A percentile compares a stretch with the other conserved stretches of the same genome.
Conservation (phyloP, 345 rosid species). For the Conringia planisiliqua region DNA sequence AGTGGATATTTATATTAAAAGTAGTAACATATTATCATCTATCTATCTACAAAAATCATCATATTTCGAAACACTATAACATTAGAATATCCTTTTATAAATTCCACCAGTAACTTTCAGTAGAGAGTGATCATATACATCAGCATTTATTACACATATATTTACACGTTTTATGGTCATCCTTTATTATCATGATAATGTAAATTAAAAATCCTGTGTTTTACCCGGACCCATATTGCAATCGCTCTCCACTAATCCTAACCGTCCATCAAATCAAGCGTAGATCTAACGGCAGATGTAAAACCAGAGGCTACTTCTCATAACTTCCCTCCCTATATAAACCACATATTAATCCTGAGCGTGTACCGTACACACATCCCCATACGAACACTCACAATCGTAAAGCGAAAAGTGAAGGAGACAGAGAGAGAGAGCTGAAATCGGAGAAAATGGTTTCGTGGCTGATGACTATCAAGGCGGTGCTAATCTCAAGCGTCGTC, state of each 20-base stretch:
- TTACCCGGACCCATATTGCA: slow-evolving; percentile 16
- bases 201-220: neutral
- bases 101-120: slow-evolving; percentile 19
- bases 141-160: neutral
- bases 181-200: slow-evolving; percentile 13
- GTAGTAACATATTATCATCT: neutral
- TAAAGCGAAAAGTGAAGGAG: neutral
- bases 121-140: neutral
- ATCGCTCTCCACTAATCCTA: neutral
- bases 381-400: slow-evolving; percentile 16
- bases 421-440: neutral
- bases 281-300: slow-evolving; percentile 18
- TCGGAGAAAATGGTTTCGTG: slow-evolving; percentile 29
- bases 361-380: slow-evolving; percentile 26
- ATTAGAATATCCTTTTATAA: neutral
- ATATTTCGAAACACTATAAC: neutral
- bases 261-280: slow-evolving; percentile 6
- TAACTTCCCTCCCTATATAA: slow-evolving; percentile 26
- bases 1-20: neutral
- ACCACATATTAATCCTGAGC: neutral
- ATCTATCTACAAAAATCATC: neutral
- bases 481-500: slow-evolving; percentile 28
- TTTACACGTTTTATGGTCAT: slow-evolving; percentile 12
- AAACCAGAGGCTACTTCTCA: neutral
- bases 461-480: slow-evolving; percentile 29